Conservation (phyloP, 140 eudicot genomes). For the Cichorium intybus region DNA sequence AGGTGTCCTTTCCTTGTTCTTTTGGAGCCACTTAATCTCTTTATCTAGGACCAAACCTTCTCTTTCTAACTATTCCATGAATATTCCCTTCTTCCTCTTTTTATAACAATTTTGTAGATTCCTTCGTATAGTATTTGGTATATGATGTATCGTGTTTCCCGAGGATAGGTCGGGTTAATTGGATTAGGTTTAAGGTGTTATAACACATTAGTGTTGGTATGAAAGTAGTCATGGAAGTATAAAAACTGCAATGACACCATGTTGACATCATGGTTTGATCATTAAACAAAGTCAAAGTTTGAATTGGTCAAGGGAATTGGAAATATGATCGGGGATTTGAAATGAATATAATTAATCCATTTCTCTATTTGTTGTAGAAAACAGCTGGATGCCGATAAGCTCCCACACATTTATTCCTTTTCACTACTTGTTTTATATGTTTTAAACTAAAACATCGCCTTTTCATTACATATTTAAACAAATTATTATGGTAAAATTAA, state of each 20-base stretch:
- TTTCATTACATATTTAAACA: no score
- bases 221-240: conserved; percentile 7
- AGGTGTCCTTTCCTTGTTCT: conserved; percentile 28
- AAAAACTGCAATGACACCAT: background rate
- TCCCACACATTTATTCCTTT: conserved; percentile 21
- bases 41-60: conserved; percentile 21
- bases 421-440: no score
- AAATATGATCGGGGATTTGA: conserved; percentile 23
- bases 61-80: conserved; percentile 7
- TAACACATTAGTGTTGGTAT: background rate
- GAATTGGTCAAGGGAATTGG: conserved; percentile 3
- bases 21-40: conserved; percentile 27
- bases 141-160: background rate
- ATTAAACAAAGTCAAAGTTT: conserved; percentile 9
- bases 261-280: conserved; percentile 24
- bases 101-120: background rate
- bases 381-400: conserved; percentile 33
- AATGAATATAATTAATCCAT: conserved; percentile 22
- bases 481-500: no score
- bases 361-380: conserved; percentile 11
- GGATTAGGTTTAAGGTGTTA: background rate
- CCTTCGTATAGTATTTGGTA: background rate
- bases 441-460: no score
- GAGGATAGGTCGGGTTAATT: background rate
- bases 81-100: background rate